Percentiles rank a stretch among this genome's conserved stretches.
Evolutionary conservation across 768 basidiomycete genomes (phyloP).

Genomic region (Boletellus sp.): DNA sequence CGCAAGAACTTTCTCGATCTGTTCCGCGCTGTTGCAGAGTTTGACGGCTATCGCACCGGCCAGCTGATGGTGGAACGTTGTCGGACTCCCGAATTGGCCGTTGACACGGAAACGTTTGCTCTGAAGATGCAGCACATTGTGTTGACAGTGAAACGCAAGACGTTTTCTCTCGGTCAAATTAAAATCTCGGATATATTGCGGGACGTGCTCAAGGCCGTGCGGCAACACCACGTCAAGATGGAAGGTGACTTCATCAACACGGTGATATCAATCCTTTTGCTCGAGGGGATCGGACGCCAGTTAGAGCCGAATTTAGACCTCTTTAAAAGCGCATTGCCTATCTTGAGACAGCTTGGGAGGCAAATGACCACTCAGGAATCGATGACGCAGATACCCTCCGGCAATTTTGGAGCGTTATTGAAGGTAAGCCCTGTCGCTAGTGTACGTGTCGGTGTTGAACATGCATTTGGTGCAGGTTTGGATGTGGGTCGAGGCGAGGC

Average conservation of each 20-base stretch:
- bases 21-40: conserved; percentile 92
- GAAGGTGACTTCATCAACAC: conserved; percentile 99
- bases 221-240: conserved; percentile 95
- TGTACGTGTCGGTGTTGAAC: not conserved
- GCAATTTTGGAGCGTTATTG: conserved; percentile 78
- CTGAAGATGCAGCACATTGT: conserved; percentile 97
- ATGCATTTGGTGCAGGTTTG: conserved; percentile 56
- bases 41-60: conserved; percentile 94
- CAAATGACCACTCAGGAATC: conserved; percentile 81
- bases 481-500: conserved; percentile 91
- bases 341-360: conserved; percentile 84
- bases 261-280: conserved; percentile 85
- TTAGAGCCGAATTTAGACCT: conserved; percentile 89
- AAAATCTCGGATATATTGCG: conserved; percentile 91
- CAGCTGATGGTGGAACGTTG: conserved; percentile 96
- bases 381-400: conserved; percentile 57
- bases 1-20: conserved; percentile 94
- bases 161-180: conserved; percentile 95
- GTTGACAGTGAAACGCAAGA: conserved; percentile 89
- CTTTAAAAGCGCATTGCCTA: conserved; percentile 94
- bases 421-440: conserved; percentile 56
- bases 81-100: conserved; percentile 81
- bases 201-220: conserved; percentile 82
- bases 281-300: conserved; percentile 95
- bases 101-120: conserved; percentile 93